Conservation (phyloP, 2,329 filamentous ascomycete species). For the Pleurostoma richardsiae region DNA sequence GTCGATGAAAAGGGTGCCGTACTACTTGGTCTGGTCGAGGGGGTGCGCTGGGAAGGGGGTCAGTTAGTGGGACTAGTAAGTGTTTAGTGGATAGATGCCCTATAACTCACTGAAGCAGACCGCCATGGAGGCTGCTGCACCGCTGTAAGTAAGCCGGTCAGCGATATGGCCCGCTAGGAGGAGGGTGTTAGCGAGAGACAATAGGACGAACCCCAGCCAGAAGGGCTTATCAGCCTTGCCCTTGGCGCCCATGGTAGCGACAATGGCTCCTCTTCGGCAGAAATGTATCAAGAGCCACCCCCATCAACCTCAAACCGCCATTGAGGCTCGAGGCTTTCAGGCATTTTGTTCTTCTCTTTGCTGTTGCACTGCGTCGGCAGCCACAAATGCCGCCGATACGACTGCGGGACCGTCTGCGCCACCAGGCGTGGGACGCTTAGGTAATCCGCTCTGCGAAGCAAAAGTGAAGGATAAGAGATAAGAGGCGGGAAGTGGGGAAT, state of each 20-base stretch:
- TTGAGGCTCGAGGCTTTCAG: constrained; percentile 1
- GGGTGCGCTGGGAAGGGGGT: constrained; percentile 28
- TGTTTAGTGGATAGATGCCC: neutral
- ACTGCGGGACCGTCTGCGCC: no score
- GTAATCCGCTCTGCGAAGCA: no score
- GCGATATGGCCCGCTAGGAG: neutral
- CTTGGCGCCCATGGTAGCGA: neutral
- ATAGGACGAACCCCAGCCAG: constrained; percentile 33
- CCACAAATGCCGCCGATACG: neutral
- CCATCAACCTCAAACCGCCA: neutral
- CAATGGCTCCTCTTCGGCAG: no score
- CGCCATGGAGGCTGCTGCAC: constrained; percentile 37
- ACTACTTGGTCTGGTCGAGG: constrained; percentile 40
- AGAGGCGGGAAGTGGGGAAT: no score
- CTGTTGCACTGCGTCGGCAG: neutral
- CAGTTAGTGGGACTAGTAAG: neutral
- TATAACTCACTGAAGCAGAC: constrained; percentile 35
- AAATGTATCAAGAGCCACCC: no score
- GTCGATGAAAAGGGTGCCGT: constrained; percentile 1
- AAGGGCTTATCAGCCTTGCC: constrained; percentile 31
- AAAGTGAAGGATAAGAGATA: no score
- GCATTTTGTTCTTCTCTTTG: constrained; percentile 6
- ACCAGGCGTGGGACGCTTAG: no score
- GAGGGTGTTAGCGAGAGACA: neutral
- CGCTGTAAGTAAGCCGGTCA: constrained; percentile 17